These are phyloP conservation scores for Periconia sp. DNA, from an alignment of 2,329 filamentous ascomycete genomes.

Conservation along the genomic window DNA sequence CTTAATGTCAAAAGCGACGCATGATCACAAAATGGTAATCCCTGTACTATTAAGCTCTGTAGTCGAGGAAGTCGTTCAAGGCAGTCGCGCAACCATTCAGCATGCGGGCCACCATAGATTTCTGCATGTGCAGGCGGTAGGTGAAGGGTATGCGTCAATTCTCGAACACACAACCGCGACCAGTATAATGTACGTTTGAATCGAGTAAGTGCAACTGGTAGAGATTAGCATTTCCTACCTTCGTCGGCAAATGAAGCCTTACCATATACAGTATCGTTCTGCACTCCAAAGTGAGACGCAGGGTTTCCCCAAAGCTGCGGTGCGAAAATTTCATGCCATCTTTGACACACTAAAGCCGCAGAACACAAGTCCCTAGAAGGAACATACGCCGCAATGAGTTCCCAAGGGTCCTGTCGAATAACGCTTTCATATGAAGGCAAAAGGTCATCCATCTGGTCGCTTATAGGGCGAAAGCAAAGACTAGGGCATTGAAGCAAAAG, in stretches of 20 bases:
- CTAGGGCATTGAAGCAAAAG: background rate
- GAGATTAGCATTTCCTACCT: constrained; percentile 11
- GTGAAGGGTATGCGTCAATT: constrained; percentile 66
- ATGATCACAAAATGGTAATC: constrained; percentile 68
- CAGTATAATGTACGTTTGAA: constrained; percentile 64
- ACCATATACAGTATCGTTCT: constrained; percentile 67
- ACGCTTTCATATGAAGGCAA: constrained; percentile 67
- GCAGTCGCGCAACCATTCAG: constrained; percentile 65
- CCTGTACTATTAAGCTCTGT: constrained; percentile 65
- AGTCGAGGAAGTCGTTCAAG: constrained; percentile 64
- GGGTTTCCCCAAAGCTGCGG: constrained; percentile 68
- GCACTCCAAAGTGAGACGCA: constrained; percentile 65
- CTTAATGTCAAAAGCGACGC: constrained; percentile 60
- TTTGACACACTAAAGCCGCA: constrained; percentile 60
- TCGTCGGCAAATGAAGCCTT: background rate
- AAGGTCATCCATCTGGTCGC: constrained; percentile 59
- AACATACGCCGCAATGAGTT: constrained; percentile 63
- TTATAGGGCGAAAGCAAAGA: background rate
- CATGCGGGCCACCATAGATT: constrained; percentile 64
- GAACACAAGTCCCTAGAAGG: constrained; percentile 63
- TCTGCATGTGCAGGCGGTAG: constrained; percentile 66
- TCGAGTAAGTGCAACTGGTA: constrained; percentile 61
- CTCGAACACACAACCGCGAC: constrained; percentile 59
- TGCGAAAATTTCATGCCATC: constrained; percentile 65
- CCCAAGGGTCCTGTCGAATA: constrained; percentile 61